A percentile compares a stretch with the other conserved stretches of the same genome.
These are phyloP conservation scores for Pseudogymnoascus sp. DNA, from an alignment of 2,329 filamentous ascomycete genomes.

Conservation along the genomic window DNA sequence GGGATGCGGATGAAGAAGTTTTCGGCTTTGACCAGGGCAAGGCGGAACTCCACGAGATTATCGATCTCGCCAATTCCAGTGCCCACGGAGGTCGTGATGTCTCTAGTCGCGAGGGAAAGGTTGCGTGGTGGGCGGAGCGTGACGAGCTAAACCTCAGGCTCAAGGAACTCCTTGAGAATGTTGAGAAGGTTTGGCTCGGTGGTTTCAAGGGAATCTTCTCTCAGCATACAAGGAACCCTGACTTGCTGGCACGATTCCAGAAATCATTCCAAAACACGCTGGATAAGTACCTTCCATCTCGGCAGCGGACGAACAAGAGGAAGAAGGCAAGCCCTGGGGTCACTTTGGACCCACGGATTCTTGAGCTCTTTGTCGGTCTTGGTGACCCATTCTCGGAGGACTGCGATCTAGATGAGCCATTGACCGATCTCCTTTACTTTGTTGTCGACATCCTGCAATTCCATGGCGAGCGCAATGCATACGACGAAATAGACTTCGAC, in stretches of 20 bases:
- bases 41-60: slow-evolving; percentile 73
- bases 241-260: slow-evolving; percentile 67
- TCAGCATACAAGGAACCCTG: slow-evolving; percentile 54
- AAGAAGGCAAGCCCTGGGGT: slow-evolving; percentile 35
- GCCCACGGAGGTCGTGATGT: slow-evolving; percentile 70
- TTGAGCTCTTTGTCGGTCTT: slow-evolving; percentile 84
- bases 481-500: slow-evolving; percentile 97
- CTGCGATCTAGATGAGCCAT: slow-evolving; percentile 72
- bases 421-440: slow-evolving; percentile 93
- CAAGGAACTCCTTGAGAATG: slow-evolving; percentile 69
- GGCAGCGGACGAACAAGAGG: slow-evolving; percentile 55
- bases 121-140: slow-evolving; percentile 83
- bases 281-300: slow-evolving; percentile 77
- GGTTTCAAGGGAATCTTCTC: slow-evolving; percentile 95
- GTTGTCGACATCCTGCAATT: slow-evolving; percentile 95
- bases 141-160: slow-evolving; percentile 72
- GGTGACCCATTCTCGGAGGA: slow-evolving; percentile 63
- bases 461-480: slow-evolving; percentile 90
- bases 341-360: slow-evolving; percentile 56
- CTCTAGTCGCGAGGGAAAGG: slow-evolving; percentile 65
- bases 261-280: slow-evolving; percentile 71
- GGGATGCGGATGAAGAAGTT: slow-evolving; percentile 70
- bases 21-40: slow-evolving; percentile 80
- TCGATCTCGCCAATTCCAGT: slow-evolving; percentile 72
- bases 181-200: slow-evolving; percentile 90